Evolutionary conservation across 805 yeast genomes (phyloP).

Genomic region (Candida sakaeoensis): DNA sequence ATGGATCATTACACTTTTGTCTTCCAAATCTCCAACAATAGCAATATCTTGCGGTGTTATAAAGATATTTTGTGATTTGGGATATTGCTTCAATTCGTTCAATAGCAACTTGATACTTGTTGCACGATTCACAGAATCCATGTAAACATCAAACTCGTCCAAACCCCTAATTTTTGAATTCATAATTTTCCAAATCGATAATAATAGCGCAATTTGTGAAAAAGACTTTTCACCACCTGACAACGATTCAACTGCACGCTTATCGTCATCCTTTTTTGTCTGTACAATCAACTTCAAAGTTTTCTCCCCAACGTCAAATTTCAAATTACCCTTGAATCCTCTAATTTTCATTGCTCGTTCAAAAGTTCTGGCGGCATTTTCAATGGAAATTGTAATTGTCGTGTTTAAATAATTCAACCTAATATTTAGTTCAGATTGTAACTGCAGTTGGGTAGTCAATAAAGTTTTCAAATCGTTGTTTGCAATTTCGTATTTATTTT

Average conservation of each 20-base stretch:
- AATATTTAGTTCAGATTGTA: slow-evolving; percentile 27
- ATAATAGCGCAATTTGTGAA: slow-evolving; percentile 80
- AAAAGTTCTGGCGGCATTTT: slow-evolving; percentile 42
- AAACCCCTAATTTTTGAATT: slow-evolving; percentile 80
- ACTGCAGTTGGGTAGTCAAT: slow-evolving; percentile 19
- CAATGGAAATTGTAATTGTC: slow-evolving; percentile 26
- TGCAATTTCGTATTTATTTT: slow-evolving; percentile 41
- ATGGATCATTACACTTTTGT: slow-evolving; percentile 57
- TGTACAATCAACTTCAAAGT: slow-evolving; percentile 57
- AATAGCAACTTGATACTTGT: slow-evolving; percentile 74
- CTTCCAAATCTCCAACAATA: slow-evolving; percentile 55
- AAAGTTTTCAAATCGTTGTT: slow-evolving; percentile 36
- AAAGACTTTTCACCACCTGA: slow-evolving; percentile 98
- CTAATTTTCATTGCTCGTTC: slow-evolving; percentile 58
- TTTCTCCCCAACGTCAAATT: slow-evolving; percentile 53
- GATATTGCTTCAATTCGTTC: slow-evolving; percentile 57
- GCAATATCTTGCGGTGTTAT: slow-evolving; percentile 93
- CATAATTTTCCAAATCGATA: slow-evolving; percentile 94
- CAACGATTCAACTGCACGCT: slow-evolving; percentile 72
- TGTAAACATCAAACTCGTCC: slow-evolving; percentile 95
- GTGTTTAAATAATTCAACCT: slow-evolving; percentile 32
- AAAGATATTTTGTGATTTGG: slow-evolving; percentile 80
- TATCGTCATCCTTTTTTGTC: slow-evolving; percentile 53
- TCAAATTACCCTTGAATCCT: slow-evolving; percentile 70
- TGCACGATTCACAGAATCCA: slow-evolving; percentile 90